Evolutionary conservation across 2,329 filamentous ascomycete species (phyloP).

Genomic region (Alternaria viburni): DNA sequence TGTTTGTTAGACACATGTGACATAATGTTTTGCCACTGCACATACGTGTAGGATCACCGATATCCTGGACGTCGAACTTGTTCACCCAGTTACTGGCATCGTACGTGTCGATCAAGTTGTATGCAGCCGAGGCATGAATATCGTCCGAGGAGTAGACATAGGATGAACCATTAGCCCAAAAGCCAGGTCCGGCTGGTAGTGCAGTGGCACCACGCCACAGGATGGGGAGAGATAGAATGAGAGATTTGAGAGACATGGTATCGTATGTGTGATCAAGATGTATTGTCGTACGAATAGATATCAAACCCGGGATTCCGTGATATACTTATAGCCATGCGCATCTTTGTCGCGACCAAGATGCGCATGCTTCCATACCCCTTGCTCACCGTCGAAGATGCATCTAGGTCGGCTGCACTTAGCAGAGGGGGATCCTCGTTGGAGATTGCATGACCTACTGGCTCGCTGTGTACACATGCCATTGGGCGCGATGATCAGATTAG

Average conservation of each 20-base stretch:
- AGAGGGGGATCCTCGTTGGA: background rate
- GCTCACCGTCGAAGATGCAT: background rate
- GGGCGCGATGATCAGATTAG: constrained; percentile 18
- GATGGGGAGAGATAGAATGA: constrained; percentile 23
- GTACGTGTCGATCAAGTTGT: constrained; percentile 44
- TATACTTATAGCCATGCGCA: constrained; percentile 18
- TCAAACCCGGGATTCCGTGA: background rate
- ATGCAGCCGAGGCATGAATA: constrained; percentile 24
- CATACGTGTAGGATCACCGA: constrained; percentile 45
- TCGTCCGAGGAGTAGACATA: constrained; percentile 17
- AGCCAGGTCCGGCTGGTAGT: constrained; percentile 29
- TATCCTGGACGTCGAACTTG: constrained; percentile 47
- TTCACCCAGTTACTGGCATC: constrained; percentile 48
- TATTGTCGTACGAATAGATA: constrained; percentile 13
- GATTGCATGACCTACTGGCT: constrained; percentile 20
- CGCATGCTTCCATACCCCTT: constrained; percentile 4
- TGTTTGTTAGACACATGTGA: background rate
- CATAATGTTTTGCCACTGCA: background rate
- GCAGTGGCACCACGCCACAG: constrained; percentile 29
- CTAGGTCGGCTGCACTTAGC: constrained; percentile 14
- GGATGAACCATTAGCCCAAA: constrained; percentile 29
- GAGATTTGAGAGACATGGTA: constrained; percentile 24
- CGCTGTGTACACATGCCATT: constrained; percentile 18
- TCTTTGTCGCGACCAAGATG: background rate
- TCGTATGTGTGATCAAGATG: background rate